Conservation (phyloP, 306 rosid species). For the Hippophae rhamnoides region DNA sequence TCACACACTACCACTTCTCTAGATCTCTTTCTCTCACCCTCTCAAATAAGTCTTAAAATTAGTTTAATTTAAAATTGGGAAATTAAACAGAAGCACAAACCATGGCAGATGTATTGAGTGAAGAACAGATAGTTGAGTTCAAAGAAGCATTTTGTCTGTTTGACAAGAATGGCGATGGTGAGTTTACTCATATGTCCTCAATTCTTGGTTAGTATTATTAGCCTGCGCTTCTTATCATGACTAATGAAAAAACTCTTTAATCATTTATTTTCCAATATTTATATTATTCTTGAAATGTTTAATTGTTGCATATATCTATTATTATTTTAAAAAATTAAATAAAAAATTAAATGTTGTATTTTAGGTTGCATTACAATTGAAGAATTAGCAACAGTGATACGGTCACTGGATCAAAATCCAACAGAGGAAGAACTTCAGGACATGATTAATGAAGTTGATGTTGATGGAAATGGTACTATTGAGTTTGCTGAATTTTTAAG, state of each 20-base stretch:
- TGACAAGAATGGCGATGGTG: constrained; percentile 96
- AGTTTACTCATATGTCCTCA: constrained; percentile 28
- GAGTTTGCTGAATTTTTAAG: constrained; percentile 75
- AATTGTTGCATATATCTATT: background rate
- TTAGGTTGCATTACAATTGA: constrained; percentile 89
- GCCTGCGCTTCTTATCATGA: too few species aligned
- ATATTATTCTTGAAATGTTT: background rate
- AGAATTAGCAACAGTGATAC: constrained; percentile 86
- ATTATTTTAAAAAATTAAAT: too few species aligned
- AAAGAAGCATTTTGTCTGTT: constrained; percentile 84
- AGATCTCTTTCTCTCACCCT: constrained; percentile 12
- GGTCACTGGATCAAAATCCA: constrained; percentile 92
- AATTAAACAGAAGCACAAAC: background rate
- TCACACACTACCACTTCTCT: constrained; percentile 4
- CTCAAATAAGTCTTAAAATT: constrained; percentile 5
- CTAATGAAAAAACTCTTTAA: too few species aligned
- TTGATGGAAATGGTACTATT: constrained; percentile 84
- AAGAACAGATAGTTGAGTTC: constrained; percentile 82
- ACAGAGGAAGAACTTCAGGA: constrained; percentile 85
- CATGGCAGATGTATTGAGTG: constrained; percentile 62
- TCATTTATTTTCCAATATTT: too few species aligned
- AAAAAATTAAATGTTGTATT: background rate
- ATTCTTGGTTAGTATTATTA: constrained; percentile 21
- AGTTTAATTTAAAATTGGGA: constrained; percentile 1
- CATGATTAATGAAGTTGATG: constrained; percentile 80